Evolutionary conservation across 345 rosid species (phyloP).

Genomic region (Aethionema arabicum): DNA sequence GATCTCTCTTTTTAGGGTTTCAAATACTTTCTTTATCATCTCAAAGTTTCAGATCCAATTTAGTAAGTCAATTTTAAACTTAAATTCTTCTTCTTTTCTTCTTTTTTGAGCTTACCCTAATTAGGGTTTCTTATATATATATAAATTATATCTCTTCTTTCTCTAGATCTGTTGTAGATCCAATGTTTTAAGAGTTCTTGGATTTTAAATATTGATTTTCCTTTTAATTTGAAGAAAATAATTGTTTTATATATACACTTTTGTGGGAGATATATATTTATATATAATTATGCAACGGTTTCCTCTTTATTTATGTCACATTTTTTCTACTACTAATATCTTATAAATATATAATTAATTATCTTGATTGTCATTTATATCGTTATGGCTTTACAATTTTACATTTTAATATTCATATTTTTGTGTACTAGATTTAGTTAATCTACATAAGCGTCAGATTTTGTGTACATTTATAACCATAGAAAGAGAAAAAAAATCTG

Average conservation of each 20-base stretch:
- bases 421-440: no score
- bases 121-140: conserved; percentile 31
- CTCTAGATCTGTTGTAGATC: conserved; percentile 36
- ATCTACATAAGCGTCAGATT: no score
- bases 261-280: neutral
- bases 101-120: conserved; percentile 3
- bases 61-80: conserved; percentile 25
- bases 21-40: conserved; percentile 8
- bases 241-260: neutral
- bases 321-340: neutral
- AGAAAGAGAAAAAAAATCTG: no score
- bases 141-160: conserved; percentile 11
- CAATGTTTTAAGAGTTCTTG: conserved; percentile 14
- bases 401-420: no score
- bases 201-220: conserved; percentile 6
- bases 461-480: no score
- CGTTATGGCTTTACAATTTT: neutral
- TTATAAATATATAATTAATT: neutral
- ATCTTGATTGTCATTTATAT: neutral
- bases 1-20: conserved; percentile 39
- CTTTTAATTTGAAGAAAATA: neutral
- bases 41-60: conserved; percentile 23
- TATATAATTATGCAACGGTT: neutral
- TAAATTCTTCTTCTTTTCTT: conserved; percentile 13
- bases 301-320: conserved; percentile 1